Conservation (phyloP, 1,284 basidiomycete genomes). For the Calocybe gambosa region DNA sequence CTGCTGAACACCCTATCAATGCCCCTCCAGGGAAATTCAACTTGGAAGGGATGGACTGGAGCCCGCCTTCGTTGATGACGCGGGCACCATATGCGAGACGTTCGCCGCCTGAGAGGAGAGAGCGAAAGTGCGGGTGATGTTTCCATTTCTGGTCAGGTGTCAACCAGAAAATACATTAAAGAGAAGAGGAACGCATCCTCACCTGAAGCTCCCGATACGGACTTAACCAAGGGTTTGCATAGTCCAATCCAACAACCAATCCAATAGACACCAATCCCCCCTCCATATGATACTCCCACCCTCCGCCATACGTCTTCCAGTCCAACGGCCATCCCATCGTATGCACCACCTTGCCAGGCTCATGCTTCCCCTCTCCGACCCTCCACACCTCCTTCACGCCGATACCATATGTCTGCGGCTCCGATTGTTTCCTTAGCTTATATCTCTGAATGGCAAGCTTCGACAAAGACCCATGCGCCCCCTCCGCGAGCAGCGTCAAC, state of each 20-base stretch:
- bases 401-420: slow-evolving; percentile 95
- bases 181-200: slow-evolving; percentile 16
- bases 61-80: slow-evolving; percentile 89
- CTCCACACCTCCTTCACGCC: slow-evolving; percentile 99
- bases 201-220: slow-evolving; percentile 94
- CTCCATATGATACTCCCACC: slow-evolving; percentile 96
- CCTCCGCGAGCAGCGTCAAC: slow-evolving; percentile 93
- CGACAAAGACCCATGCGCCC: slow-evolving; percentile 89
- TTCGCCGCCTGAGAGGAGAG: slow-evolving; percentile 57
- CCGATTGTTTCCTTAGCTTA: slow-evolving; percentile 68
- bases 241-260: slow-evolving; percentile 92
- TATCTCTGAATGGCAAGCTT: slow-evolving; percentile 81
- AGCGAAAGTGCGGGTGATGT: slow-evolving; percentile 89
- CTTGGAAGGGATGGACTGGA: slow-evolving; percentile 90
- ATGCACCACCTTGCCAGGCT: slow-evolving; percentile 86
- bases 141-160: slow-evolving; percentile 75
- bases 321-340: slow-evolving; percentile 94
- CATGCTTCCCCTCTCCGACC: slow-evolving; percentile 55
- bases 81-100: slow-evolving; percentile 89
- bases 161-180: too few species aligned
- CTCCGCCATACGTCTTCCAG: slow-evolving; percentile 86
- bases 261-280: slow-evolving; percentile 90
- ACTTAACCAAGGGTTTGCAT: slow-evolving; percentile 89
- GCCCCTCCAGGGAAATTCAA: slow-evolving; percentile 95
- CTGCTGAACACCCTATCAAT: slow-evolving; percentile 92